phyloP scores from a whole-genome alignment of 2,329 filamentous ascomycete genomes.

The Saccharata proteae region DNA sequence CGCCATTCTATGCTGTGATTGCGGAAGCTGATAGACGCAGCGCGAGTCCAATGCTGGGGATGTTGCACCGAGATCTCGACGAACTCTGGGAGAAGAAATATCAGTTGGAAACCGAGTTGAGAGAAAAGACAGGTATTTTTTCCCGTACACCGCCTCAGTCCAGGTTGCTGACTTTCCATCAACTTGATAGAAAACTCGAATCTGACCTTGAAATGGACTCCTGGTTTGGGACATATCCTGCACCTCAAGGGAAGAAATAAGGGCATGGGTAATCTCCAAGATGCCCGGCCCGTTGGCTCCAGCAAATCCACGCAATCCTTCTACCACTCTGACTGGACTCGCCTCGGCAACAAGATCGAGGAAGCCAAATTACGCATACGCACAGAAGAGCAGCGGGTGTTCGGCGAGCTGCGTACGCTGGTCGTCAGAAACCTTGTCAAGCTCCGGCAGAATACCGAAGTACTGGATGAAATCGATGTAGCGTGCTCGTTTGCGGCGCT shows the following conservation, averaged over 20 bases:
- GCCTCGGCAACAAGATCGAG: conserved; percentile 68
- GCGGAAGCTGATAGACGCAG: conserved; percentile 11
- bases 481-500: conserved; percentile 73
- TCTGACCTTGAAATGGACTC: conserved; percentile 74
- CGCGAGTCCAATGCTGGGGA: conserved; percentile 54
- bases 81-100: conserved; percentile 48
- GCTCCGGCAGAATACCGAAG: conserved; percentile 76
- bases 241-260: conserved; percentile 77
- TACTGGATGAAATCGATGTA: conserved; percentile 89
- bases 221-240: conserved; percentile 77
- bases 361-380: conserved; percentile 66
- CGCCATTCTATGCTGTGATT: background rate
- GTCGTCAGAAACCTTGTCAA: conserved; percentile 76
- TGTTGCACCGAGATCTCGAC: conserved; percentile 57
- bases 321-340: conserved; percentile 72
- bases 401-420: conserved; percentile 57
- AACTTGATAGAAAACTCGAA: conserved; percentile 38
- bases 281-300: conserved; percentile 51
- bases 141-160: no score
- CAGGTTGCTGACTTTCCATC: no score
- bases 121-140: conserved; percentile 43
- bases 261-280: conserved; percentile 29
- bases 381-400: conserved; percentile 71
- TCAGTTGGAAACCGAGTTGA: conserved; percentile 48
- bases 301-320: conserved; percentile 79